Evolutionary conservation across 257 asterid species (phyloP).

Genomic region (Solanum bulbocastanum): DNA sequence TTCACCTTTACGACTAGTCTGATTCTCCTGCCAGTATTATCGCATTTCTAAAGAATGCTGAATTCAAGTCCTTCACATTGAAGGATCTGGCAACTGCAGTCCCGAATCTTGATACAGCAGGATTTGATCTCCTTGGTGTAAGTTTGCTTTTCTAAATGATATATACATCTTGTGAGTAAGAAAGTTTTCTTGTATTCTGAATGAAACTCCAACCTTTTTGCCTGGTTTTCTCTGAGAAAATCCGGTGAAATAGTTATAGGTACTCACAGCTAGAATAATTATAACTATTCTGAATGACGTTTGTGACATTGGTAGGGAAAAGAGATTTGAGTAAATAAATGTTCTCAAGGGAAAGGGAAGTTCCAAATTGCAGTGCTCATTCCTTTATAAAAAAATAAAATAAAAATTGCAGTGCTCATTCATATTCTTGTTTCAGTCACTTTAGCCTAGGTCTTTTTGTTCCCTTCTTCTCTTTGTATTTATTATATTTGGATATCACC

Average conservation of each 20-base stretch:
- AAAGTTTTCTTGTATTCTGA: neutral
- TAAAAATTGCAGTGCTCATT: neutral
- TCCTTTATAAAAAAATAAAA: neutral
- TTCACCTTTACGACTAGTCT: neutral
- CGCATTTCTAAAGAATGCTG: neutral
- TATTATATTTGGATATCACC: neutral
- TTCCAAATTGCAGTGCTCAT: neutral
- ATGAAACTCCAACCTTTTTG: neutral
- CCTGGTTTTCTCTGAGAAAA: neutral
- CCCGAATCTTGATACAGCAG: conserved; percentile 61
- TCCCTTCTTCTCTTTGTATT: neutral
- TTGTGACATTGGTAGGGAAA: neutral
- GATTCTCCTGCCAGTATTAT: neutral
- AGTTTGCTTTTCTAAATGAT: conserved; percentile 16
- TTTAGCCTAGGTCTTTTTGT: neutral
- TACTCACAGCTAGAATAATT: neutral
- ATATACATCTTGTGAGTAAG: neutral
- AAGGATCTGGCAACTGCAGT: conserved; percentile 71
- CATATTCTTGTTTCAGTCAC: neutral
- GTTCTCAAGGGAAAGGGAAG: neutral
- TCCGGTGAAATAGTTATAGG: neutral
- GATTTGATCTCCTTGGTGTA: conserved; percentile 82
- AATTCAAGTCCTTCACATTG: neutral
- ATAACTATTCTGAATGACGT: neutral
- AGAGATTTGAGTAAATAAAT: neutral